Evolutionary conservation across 768 basidiomycete genomes (phyloP).

Genomic region (Russula brevipes): DNA sequence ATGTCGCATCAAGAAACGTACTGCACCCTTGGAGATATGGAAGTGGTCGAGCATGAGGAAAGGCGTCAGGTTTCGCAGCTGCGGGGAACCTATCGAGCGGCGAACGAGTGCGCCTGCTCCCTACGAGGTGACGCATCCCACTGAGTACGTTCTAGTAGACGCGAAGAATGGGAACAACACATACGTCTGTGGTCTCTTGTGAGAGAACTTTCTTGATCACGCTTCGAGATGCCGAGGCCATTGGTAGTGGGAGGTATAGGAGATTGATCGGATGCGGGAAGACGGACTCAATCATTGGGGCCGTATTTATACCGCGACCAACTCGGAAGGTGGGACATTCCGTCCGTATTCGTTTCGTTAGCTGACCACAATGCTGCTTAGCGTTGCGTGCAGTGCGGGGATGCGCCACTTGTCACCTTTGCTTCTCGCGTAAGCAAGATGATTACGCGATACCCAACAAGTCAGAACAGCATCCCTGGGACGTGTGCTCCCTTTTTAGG

Average conservation of each 20-base stretch:
- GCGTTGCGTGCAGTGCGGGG: too few relatives aligned
- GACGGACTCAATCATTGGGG: too few relatives aligned
- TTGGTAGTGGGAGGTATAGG: background rate
- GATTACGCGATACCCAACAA: too few relatives aligned
- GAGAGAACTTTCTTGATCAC: slow-evolving; percentile 76
- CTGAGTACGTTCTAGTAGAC: slow-evolving; percentile 1
- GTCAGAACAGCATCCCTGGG: too few relatives aligned
- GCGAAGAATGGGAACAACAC: slow-evolving; percentile 1
- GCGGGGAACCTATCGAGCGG: slow-evolving; percentile 74
- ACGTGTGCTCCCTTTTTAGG: too few relatives aligned
- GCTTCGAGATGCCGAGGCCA: slow-evolving; percentile 49
- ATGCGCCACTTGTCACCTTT: too few relatives aligned
- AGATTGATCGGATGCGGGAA: background rate
- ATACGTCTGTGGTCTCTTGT: slow-evolving; percentile 65
- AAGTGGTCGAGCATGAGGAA: slow-evolving; percentile 92
- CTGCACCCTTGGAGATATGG: slow-evolving; percentile 62
- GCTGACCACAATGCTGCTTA: too few relatives aligned
- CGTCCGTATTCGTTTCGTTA: too few relatives aligned
- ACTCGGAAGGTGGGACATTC: too few relatives aligned
- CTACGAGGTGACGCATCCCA: slow-evolving; percentile 32
- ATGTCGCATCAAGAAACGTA: slow-evolving; percentile 33
- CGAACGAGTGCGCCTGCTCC: slow-evolving; percentile 81
- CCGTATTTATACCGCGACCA: too few relatives aligned
- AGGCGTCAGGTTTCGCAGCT: slow-evolving; percentile 75
- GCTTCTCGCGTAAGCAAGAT: too few relatives aligned